Conservation (phyloP, 495 filamentous ascomycete genomes). For the Neurospora tetrasperma region DNA sequence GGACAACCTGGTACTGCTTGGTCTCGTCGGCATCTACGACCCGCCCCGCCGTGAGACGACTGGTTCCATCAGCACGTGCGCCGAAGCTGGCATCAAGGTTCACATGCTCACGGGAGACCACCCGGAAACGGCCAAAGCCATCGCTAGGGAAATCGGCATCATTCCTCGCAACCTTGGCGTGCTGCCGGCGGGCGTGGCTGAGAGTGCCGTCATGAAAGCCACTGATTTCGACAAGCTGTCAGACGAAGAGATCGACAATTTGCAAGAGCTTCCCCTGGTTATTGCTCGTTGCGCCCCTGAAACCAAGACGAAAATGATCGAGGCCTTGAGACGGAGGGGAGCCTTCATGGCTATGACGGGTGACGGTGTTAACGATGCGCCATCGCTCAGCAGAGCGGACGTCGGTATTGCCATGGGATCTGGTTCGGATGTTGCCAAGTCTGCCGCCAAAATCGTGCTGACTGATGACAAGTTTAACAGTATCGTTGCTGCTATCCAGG, state of each 20-base stretch:
- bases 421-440: conserved; percentile 86
- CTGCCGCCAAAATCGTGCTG: conserved; percentile 75
- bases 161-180: conserved; percentile 47
- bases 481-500: conserved; percentile 63
- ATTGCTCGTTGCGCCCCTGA: conserved; percentile 56
- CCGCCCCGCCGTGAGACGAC: conserved; percentile 61
- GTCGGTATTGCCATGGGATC: conserved; percentile 83
- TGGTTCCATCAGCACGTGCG: conserved; percentile 53
- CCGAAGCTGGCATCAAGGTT: conserved; percentile 61
- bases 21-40: conserved; percentile 68
- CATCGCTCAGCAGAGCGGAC: conserved; percentile 65
- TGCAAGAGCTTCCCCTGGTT: conserved; percentile 51
- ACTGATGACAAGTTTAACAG: conserved; percentile 84
- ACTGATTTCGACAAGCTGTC: conserved; percentile 52
- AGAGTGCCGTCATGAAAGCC: conserved; percentile 51
- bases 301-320: conserved; percentile 60
- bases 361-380: conserved; percentile 81
- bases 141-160: conserved; percentile 68
- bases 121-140: conserved; percentile 61
- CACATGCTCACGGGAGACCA: conserved; percentile 81
- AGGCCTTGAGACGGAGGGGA: conserved; percentile 52
- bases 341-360: conserved; percentile 56
- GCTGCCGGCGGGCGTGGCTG: conserved; percentile 42
- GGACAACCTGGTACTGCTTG: conserved; percentile 47
- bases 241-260: conserved; percentile 47